Base-by-base conservation (phyloP, 192 early-diverging fungal species). In the Backusella westeae region DNA sequence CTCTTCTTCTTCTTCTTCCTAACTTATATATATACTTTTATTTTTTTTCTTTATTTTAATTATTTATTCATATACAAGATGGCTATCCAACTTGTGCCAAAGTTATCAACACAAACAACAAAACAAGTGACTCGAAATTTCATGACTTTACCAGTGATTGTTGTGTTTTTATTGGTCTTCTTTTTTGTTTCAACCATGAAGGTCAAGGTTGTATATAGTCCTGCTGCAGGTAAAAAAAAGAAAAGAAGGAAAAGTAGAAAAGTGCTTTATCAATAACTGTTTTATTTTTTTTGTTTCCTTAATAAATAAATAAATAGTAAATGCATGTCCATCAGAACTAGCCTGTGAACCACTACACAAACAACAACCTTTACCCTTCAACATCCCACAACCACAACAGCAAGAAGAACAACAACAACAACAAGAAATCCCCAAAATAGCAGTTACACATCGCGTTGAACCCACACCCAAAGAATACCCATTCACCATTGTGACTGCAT, bases 401-500 rank as follows among this genome's bases (percentile, higher is more conserved):
- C 5, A 10, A n/a, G 23, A 49, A 17, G 14, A 10, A 0, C 15
- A 10, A 44, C 15, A 63, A 44, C 15, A 63, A 0, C 41, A 10
- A 44, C 15, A 63, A 29, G 56, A 63, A 14, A 63, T 63, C 7
- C 56, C 42, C 41, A 46, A 44, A 26, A 71, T 46, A 44, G 21
- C 26, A 17, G 70, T 71, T 29, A 71, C 70, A 71, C 70, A 71
- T 26, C 39, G 23, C 1, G 26, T 71, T 7, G 14, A 46, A 6
- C 42, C 70, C 15, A 17, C 32, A 19, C 70, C 70, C 10, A 49
- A 41, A 10, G 15, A 14, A 17, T 75, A 67, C 23, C 81, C 81
- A 19, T 82, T 76, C 44, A 87, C 85, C 4, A 87, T 89, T 39
- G 83, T 87, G 34, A 89, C 87, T 0, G 87, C 85, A 12, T 84